Base-by-base conservation (phyloP, 2,329 filamentous ascomycete species). In the Talaromyces sp. region DNA sequence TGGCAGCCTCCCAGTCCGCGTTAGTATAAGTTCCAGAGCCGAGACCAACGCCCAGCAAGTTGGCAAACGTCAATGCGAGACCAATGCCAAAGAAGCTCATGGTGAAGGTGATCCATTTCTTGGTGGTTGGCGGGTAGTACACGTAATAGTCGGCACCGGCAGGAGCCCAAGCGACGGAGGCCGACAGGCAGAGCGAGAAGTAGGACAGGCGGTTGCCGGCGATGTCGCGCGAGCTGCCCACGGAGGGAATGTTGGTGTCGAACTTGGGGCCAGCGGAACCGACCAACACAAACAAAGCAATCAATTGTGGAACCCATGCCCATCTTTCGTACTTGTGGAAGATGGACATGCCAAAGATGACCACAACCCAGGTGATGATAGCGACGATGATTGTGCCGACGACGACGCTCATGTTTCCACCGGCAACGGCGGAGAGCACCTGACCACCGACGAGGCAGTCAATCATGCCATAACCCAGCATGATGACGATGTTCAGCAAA, bases 321-420 rank as follows among this genome's bases (percentile, higher is more conserved):
- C 71, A 79, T 67, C 77, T 71, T 64, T 80, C 78, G 69, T 80
- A 80, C 48, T 73, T 67, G 56, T 79, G 76, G 63, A 81, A 77
- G 11, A 79, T 68, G 4, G 70, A 69, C 71, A 79, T 78, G 5
- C 77, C 77, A 64, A 78, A 77, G 11, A 72, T 70, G 23, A 76
- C 75, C 66, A 78, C 72, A 0, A 69, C 63, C 68, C 71, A 72
- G 56, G 72, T 77, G 2, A 69, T 66, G 21, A 75, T 61, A 7
- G 76, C 73, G 35, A 76, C 70, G 40, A 79, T 70, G 31, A 77
- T 67, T 28, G 77, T 75, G 1, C 76, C 76, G 46, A 78, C 70
- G 23, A 77, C 66, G 14, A 79, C 73, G 0, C 74, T 75, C 56
- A 79, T 70, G 48, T 68, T 65, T 1, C 72, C 76, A 3, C 72